A percentile compares a stretch with the other conserved stretches of the same genome.
Evolutionary conservation across 2,329 filamentous ascomycete genomes (phyloP).

Genomic region (Fusarium buxicola): DNA sequence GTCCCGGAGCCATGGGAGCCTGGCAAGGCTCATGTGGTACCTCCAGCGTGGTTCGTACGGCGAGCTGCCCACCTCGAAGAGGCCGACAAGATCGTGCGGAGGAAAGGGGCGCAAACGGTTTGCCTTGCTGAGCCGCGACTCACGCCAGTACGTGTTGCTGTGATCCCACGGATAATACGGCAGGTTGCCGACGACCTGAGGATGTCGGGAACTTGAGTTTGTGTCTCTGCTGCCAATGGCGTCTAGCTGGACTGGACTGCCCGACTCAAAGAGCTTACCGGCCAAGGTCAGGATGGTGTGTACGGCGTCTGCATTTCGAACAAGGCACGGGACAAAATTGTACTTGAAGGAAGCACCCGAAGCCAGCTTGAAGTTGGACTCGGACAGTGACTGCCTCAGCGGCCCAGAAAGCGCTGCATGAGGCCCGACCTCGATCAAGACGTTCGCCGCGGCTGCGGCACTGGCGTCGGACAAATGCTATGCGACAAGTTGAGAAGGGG

Average conservation of each 20-base stretch:
- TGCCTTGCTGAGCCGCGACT: conserved; percentile 16
- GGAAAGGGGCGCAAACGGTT: conserved; percentile 16
- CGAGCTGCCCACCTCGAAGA: background rate
- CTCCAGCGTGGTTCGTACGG: conserved; percentile 21
- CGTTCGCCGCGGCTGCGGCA: conserved; percentile 12
- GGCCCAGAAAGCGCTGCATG: conserved; percentile 57
- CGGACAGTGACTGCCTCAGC: conserved; percentile 45
- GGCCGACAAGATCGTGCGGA: conserved; percentile 23
- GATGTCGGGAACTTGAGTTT: background rate
- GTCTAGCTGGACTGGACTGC: conserved; percentile 2
- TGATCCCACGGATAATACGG: conserved; percentile 58
- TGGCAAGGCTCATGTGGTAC: conserved; percentile 4
- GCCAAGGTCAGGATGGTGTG: background rate
- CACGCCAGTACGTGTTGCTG: conserved; percentile 29
- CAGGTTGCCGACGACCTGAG: conserved; percentile 37
- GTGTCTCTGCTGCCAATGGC: background rate
- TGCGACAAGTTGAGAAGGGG: conserved; percentile 9
- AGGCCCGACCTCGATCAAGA: conserved; percentile 51
- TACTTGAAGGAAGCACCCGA: conserved; percentile 8
- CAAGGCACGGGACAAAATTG: conserved; percentile 39
- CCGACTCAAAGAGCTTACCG: conserved; percentile 8
- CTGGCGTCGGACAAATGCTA: conserved; percentile 43
- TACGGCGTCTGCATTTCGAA: conserved; percentile 15
- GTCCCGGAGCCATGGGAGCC: conserved; percentile 21
- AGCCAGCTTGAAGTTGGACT: conserved; percentile 16